phyloP scores from a whole-genome alignment of 2,329 filamentous ascomycete species.

The Chaetoscypha palmicola region DNA sequence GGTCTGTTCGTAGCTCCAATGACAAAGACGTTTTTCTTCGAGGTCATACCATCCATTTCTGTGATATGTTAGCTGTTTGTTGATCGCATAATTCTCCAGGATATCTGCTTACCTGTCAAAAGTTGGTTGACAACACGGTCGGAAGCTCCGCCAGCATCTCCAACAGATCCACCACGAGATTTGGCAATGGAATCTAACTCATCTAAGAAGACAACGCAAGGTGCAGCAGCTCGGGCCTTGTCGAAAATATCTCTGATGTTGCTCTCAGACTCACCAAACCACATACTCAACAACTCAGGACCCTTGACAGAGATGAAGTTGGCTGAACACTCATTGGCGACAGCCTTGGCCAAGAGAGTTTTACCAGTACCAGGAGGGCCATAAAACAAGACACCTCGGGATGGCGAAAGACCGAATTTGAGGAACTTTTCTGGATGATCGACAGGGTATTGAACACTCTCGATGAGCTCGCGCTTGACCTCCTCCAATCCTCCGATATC shows the following conservation, averaged over 20 bases:
- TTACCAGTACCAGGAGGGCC: constrained; percentile 99
- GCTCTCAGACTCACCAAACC: constrained; percentile 99
- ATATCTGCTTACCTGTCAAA: constrained; percentile 79
- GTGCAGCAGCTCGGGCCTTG: constrained; percentile 95
- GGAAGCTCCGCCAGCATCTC: constrained; percentile 94
- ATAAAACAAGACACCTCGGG: constrained; percentile 97
- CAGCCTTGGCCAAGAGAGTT: constrained; percentile 97
- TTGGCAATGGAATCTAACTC: constrained; percentile 99
- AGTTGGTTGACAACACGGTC: constrained; percentile 99
- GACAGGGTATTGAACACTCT: constrained; percentile 97
- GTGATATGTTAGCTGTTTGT: constrained; percentile 36
- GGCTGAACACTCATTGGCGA: constrained; percentile 97
- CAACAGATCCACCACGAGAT: constrained; percentile 92
- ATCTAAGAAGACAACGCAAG: constrained; percentile 97
- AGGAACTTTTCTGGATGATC: constrained; percentile 99
- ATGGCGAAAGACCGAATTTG: constrained; percentile 98
- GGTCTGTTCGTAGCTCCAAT: constrained; percentile 98
- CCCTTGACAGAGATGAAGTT: constrained; percentile 99
- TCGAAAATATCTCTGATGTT: constrained; percentile 99
- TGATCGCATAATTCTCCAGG: too few species aligned
- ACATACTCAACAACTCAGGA: constrained; percentile 97
- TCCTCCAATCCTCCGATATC: constrained; percentile 97
- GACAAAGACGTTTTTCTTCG: constrained; percentile 99
- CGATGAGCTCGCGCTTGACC: constrained; percentile 99
- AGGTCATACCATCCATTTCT: constrained; percentile 99